phyloP scores from a whole-genome alignment of 495 filamentous ascomycete genomes.

The Penicillium parvum region DNA sequence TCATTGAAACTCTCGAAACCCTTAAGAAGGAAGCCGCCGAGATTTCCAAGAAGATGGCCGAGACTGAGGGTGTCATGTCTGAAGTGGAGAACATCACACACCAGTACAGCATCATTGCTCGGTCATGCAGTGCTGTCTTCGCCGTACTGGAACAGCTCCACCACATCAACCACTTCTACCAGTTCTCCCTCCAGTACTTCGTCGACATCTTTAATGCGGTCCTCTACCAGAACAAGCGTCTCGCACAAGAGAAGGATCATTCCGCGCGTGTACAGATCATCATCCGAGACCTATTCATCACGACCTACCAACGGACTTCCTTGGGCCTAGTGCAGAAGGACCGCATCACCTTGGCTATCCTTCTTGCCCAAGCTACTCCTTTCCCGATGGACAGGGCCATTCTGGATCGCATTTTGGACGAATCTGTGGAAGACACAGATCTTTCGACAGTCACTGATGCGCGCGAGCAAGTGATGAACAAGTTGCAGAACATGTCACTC shows the following conservation, averaged over 20 bases:
- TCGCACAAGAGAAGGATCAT: slow-evolving; percentile 69
- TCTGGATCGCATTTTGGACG: slow-evolving; percentile 81
- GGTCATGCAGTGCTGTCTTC: slow-evolving; percentile 93
- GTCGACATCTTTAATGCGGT: slow-evolving; percentile 95
- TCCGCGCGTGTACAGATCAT: slow-evolving; percentile 79
- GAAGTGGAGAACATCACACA: slow-evolving; percentile 93
- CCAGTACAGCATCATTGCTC: slow-evolving; percentile 87
- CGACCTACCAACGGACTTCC: slow-evolving; percentile 88
- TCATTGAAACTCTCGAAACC: slow-evolving; percentile 96
- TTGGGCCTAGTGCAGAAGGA: slow-evolving; percentile 92
- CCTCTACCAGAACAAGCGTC: slow-evolving; percentile 71
- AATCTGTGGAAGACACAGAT: slow-evolving; percentile 69
- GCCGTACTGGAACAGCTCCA: slow-evolving; percentile 95
- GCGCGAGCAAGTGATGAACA: slow-evolving; percentile 64
- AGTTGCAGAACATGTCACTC: slow-evolving; percentile 60
- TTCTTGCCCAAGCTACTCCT: slow-evolving; percentile 89
- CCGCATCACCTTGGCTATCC: slow-evolving; percentile 88
- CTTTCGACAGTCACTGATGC: slow-evolving; percentile 62
- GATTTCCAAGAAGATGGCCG: slow-evolving; percentile 90
- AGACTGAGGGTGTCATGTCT: slow-evolving; percentile 96
- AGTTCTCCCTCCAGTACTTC: slow-evolving; percentile 98
- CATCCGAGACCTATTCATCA: slow-evolving; percentile 80
- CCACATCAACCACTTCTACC: slow-evolving; percentile 98
- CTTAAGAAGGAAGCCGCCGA: slow-evolving; percentile 96
- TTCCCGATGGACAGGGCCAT: slow-evolving; percentile 89